A percentile compares a stretch with the other conserved stretches of the same genome.
Conservation (phyloP, 345 rosid species). For the Euclidium syriacum region DNA sequence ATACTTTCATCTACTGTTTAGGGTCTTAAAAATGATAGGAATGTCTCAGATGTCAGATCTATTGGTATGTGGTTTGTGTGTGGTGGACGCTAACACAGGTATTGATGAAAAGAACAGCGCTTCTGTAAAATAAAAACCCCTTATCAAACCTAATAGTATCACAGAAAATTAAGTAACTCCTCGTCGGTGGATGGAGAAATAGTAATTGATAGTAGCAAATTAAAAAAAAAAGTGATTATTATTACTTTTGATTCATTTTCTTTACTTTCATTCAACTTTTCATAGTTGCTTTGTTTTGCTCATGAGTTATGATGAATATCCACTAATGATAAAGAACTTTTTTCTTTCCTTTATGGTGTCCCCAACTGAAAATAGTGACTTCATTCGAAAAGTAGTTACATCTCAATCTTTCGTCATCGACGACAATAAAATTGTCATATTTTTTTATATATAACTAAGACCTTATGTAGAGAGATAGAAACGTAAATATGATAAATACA, state of each 20-base stretch:
- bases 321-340: slow-evolving; percentile 13
- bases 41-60: too few species aligned
- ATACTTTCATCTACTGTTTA: too few species aligned
- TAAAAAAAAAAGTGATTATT: slow-evolving; percentile 10
- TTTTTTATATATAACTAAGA: not conserved
- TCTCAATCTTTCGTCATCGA: not conserved
- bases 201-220: too few species aligned
- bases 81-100: too few species aligned
- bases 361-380: slow-evolving; percentile 12
- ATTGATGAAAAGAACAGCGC: too few species aligned
- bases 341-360: not conserved
- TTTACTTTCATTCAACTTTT: slow-evolving; percentile 11
- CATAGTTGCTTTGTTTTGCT: slow-evolving; percentile 11
- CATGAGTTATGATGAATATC: slow-evolving; percentile 25
- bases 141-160: too few species aligned
- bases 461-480: not conserved
- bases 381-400: not conserved
- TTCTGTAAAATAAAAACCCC: too few species aligned
- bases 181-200: not conserved
- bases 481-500: too few species aligned
- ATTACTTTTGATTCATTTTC: not conserved
- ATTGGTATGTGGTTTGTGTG: too few species aligned
- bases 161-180: not conserved
- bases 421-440: too few species aligned
- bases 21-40: too few species aligned